Conservation (phyloP, 306 rosid genomes). For the Alnus glutinosa region DNA sequence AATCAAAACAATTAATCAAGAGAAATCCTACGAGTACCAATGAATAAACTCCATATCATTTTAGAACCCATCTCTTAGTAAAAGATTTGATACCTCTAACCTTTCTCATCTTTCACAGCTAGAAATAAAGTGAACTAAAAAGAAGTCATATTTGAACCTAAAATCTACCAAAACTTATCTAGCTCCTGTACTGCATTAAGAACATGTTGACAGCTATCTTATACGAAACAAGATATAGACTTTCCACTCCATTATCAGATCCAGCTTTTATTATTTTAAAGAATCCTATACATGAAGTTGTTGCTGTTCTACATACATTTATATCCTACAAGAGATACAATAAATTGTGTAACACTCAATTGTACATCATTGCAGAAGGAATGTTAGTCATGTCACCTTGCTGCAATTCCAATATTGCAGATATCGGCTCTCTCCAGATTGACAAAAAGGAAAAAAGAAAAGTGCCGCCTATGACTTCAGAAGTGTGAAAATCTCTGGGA, state of each 20-base stretch:
- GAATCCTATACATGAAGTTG: conserved; percentile 2
- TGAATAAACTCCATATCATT: no score
- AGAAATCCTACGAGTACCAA: no score
- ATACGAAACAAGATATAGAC: no score
- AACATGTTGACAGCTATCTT: no score
- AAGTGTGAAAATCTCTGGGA: conserved; percentile 47
- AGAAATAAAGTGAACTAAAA: no score
- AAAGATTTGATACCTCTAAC: no score
- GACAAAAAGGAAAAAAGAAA: conserved; percentile 20
- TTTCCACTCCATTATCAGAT: neutral
- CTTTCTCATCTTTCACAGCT: no score
- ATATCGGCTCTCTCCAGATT: neutral
- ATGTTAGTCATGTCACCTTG: conserved; percentile 21
- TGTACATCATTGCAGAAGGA: conserved; percentile 1
- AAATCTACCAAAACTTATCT: no score
- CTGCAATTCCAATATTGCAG: conserved; percentile 27
- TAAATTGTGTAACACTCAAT: neutral
- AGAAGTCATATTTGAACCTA: no score
- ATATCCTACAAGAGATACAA: neutral
- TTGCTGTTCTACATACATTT: neutral
- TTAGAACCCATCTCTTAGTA: no score
- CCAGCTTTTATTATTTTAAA: neutral
- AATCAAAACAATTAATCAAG: no score
- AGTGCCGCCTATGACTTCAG: conserved; percentile 38
- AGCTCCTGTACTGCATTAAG: no score